Evolutionary conservation across 2,329 filamentous ascomycete species (phyloP), one percentile per base, ranked within the genome.

Genomic region (Saccharata proteae): DNA sequence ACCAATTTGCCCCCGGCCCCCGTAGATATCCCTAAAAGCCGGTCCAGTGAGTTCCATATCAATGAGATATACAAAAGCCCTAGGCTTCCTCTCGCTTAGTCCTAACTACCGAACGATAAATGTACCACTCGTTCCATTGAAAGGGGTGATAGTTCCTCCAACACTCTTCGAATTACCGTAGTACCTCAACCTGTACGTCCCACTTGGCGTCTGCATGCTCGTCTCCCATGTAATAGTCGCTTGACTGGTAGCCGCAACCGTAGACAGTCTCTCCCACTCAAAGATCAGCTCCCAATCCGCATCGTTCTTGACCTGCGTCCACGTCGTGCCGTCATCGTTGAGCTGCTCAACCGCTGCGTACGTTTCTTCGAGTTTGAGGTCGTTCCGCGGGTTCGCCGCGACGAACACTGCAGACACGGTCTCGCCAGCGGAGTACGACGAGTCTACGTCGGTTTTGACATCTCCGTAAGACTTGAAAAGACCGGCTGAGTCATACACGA

Each of bases 361-460:
- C 0, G 84, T 93, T 3, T 65, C 67, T 45, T 82, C 86, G 2
- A 83, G 71, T 2, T 75, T 71, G 17, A 94, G 70, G 41, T 93
- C 80, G 52, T 94, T 94, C 17, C 88, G 71, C 11, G 88, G 88
- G 46, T 93, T 93, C 1, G 86, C 86, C 11, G 78, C 88, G 3
- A 88, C 71, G 52, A 94, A 94, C 0, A 66, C 74, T 0, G 69
- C 78, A 11, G 61, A 67, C 29, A 86, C 71, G 4, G 62, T 61
- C 18, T 71, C 65, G 3, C 83, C 82, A 6, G 67, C 57, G 1
- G 54, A 40, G 49, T 81, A 84, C 1, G 60, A 57, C 8, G 65
- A 48, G 1, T 57, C 48, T 0, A 64, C 61, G 19, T 67, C 60
- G 1, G 57, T 56, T 16, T 72, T 54, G 2, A 84, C 69, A 24